Evolutionary conservation across 331 rosid species (phyloP).

Genomic region (Quercus phellos): DNA sequence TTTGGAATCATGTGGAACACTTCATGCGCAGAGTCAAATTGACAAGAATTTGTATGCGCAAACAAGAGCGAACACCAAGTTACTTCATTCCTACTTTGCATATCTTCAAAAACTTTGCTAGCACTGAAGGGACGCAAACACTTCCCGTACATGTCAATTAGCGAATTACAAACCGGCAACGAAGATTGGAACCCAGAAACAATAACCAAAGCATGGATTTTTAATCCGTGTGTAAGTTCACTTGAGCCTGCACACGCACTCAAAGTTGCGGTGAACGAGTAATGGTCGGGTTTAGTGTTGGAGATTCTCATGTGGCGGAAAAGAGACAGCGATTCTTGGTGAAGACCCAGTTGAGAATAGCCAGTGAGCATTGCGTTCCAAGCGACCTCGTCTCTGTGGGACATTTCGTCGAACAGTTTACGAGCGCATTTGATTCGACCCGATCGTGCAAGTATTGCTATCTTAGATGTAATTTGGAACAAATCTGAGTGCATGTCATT

Average conservation of each 20-base stretch:
- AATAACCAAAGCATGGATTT: constrained; percentile 45
- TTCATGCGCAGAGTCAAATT: constrained; percentile 34
- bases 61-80: constrained; percentile 71
- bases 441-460: constrained; percentile 22
- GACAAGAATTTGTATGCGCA: constrained; percentile 48
- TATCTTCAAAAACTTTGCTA: constrained; percentile 57
- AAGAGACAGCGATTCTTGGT: constrained; percentile 47
- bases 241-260: constrained; percentile 51
- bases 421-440: constrained; percentile 57
- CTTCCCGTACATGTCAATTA: constrained; percentile 78
- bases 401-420: constrained; percentile 64
- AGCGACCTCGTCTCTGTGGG: constrained; percentile 53
- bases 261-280: constrained; percentile 56
- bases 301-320: constrained; percentile 52
- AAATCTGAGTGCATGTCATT: constrained; percentile 45
- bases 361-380: constrained; percentile 82
- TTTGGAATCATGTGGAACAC: constrained; percentile 52
- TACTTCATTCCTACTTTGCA: constrained; percentile 46
- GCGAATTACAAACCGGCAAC: constrained; percentile 58
- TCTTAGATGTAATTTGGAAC: constrained; percentile 50
- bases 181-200: constrained; percentile 49
- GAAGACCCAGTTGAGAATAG: constrained; percentile 50
- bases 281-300: constrained; percentile 43
- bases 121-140: constrained; percentile 50
- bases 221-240: constrained; percentile 33